Conservation (phyloP, 1,139 yeast species). For the Blastobotrys persicus region DNA sequence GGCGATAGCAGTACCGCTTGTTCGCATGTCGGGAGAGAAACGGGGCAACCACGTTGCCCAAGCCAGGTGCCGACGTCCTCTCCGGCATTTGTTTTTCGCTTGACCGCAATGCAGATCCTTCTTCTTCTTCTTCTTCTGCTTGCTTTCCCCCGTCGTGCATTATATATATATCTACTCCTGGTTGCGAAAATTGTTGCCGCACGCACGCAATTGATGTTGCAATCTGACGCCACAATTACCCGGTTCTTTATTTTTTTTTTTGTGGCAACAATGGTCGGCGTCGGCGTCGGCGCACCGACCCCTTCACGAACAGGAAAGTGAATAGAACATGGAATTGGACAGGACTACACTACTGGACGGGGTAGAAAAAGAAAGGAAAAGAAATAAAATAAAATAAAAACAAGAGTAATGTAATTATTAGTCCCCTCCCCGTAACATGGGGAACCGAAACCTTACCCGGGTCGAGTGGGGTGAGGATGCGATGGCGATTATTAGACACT, state of each 20-base stretch:
- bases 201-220: neutral
- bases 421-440: too few species aligned
- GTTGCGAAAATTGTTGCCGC: neutral
- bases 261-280: too few species aligned
- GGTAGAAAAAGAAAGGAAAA: too few species aligned
- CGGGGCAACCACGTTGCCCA: constrained; percentile 18
- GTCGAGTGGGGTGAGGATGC: too few species aligned
- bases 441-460: too few species aligned
- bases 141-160: neutral
- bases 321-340: too few species aligned
- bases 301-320: too few species aligned
- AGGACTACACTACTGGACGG: too few species aligned
- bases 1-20: constrained; percentile 71
- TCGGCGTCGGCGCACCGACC: too few species aligned
- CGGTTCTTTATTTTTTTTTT: neutral
- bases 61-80: neutral
- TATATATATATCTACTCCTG: neutral
- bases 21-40: constrained; percentile 20
- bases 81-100: neutral
- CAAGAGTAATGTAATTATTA: too few species aligned
- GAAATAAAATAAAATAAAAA: too few species aligned
- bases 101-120: neutral
- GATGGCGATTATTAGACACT: too few species aligned
- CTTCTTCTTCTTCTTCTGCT: neutral
- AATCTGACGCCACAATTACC: neutral